Base-by-base conservation (phyloP, 2,329 filamentous ascomycete genomes). In the Echinosphaeria canescens region DNA sequence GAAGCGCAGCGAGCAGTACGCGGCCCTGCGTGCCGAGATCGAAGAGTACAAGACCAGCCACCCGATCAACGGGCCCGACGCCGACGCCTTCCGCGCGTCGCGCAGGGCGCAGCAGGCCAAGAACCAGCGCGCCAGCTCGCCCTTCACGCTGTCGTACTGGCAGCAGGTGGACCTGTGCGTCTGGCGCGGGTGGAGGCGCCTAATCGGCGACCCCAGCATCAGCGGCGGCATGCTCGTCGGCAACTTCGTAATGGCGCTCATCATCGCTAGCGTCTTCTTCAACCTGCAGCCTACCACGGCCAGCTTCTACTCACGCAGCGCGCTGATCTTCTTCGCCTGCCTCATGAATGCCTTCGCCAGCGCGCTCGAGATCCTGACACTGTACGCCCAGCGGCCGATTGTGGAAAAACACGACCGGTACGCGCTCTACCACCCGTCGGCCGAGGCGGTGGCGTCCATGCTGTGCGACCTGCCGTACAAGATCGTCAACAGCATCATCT, bases 371-470 rank as follows among this genome's bases (percentile, higher is more conserved):
- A 88, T 92, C 42, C 49, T 88, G 18, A 82, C 78, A 0, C 60
- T 92, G 4, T 93, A 88, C 43, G 67, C 78, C 3, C 82, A 92
- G 62, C 74, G 84, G 20, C 75, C 78, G 2, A 91, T 92, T 38
- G 80, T 93, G 32, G 81, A 92, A 43, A 92, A 92, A 45, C 84
- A 93, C 38, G 54, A 62, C 29, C 69, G 75, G 30, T 92, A 91
- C 43, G 81, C 82, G 12, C 59, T 92, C 12, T 91, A 92, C 40
- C 84, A 91, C 40, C 81, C 84, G 0, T 82, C 75, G 8, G 75
- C 81, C 11, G 82, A 93, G 56, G 79, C 81, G n/a, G 60, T 80
- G 31, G 69, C 78, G 0, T 88, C 78, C 8, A 88, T 91, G 74
- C 49, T 92, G 16, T 75, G 67, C 33, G 84, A 93, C 38, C 51